Evolutionary conservation across 2,329 filamentous ascomycete species (phyloP), one percentile per base, ranked within the genome.

Genomic region (Endoconidiophora laricicola): DNA sequence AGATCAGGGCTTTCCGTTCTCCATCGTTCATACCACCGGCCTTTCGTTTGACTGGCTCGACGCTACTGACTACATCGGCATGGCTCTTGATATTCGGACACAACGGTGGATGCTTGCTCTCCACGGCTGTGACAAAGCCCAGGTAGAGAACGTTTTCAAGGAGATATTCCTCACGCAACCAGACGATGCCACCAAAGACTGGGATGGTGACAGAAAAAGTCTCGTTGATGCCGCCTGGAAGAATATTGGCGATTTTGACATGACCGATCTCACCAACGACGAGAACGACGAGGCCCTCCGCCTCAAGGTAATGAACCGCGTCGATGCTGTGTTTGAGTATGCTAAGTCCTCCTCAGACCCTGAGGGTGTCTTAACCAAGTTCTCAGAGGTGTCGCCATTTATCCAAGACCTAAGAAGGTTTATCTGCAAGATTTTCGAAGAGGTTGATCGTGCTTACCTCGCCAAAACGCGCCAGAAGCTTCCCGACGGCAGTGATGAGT

Each of bases 71-170:
- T 52, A 52, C 18, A 52, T 24, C 29, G 58, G 44, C 29, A 53
- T 64, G 6, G 61, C 61, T 2, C 55, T 69, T 22, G 56, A 62
- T 3, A 60, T 69, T 23, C 66, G 67, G 41, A 67, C 64, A 0
- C 60, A 61, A 45, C 56, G 58, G 37, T 55, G 62, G 41, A 60
- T 69, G 18, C 58, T 61, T 40, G 51, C 49, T 23, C 51, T 53
- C 2, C 37, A 53, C 24, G 51, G 51, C 24, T 45, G 41, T n/a
- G 51, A 58, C 3, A 51, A 29, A 3, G 50, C 58, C 33, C 51
- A 55, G 14, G 53, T 49, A 4, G 49, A 55, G 2, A 47, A 57
- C 9, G 57, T 65, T 23, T 60, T 59, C 16, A 52, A 55, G 3
- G 56, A 60, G 5, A 66, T 68, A 39, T 65, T 62, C 50, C 48